phyloP scores from a whole-genome alignment of 2,329 filamentous ascomycete species.

The Cercospora sojina region DNA sequence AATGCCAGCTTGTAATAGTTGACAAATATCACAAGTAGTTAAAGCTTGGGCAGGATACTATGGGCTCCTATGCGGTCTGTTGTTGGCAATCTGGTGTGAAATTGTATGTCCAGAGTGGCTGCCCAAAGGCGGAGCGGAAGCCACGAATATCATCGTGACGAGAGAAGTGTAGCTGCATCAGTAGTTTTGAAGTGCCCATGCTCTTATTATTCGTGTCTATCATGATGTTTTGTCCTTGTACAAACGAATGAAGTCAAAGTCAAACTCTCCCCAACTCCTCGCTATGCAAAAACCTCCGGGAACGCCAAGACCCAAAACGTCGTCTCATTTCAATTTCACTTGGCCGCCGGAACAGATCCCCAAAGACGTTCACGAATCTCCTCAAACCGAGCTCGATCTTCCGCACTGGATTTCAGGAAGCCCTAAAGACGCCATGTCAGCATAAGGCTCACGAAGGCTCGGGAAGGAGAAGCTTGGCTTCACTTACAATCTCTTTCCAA shows the following conservation, averaged over 20 bases:
- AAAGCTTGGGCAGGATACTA: too few relatives aligned
- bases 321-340: background rate
- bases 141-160: too few relatives aligned
- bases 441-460: background rate
- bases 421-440: background rate
- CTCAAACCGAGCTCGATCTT: background rate
- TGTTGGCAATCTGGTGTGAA: too few relatives aligned
- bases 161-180: too few relatives aligned
- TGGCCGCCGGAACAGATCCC: background rate
- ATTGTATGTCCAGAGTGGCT: too few relatives aligned
- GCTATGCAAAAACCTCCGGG: background rate
- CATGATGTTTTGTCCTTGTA: background rate
- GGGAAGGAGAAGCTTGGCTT: background rate
- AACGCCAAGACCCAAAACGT: background rate
- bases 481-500: slow-evolving; percentile 41
- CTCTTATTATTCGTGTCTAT: background rate
- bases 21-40: too few relatives aligned
- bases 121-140: too few relatives aligned
- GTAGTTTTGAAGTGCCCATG: background rate
- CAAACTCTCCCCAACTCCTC: background rate
- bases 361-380: background rate
- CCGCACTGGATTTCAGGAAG: background rate
- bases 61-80: too few relatives aligned
- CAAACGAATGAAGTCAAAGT: background rate
- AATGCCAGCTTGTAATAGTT: too few relatives aligned